Base-by-base conservation (phyloP, 2,329 filamentous ascomycete genomes). In the Colletotrichum paranaense region DNA sequence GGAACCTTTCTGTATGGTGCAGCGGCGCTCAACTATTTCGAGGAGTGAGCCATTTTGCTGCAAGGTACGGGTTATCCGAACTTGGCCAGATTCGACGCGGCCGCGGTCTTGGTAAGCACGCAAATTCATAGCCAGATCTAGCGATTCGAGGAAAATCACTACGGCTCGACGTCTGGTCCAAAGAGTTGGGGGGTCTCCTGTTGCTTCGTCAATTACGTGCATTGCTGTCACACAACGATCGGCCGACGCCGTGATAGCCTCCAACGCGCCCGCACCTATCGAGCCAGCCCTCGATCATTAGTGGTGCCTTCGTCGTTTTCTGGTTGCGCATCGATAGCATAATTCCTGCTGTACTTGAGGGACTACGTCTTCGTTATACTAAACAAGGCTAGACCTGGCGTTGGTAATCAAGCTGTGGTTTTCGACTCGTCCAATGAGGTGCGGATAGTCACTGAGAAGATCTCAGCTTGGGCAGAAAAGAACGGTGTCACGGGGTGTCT, bases 261-360 rank as follows among this genome's bases (percentile, higher is more conserved):
- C 59, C 19, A n/a, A 53, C 52, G 38, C 66, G 70, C 70, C 66
- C 70, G 70, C 70, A 69, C 66, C 60, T 64, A 58, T 24, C 30
- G n/a, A 52, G 16, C 28, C 68, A 67, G 68, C 55, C 62, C 46
- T 60, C 46, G 24, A 12, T 26, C 62, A 24, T 55, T 42, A 66
- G 55, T 56, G 56, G 62, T 46, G 62, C 62, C 32, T 67, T 63
- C 68, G 68, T 67, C 55, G 62, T 60, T 42, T 42, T 22, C 38
- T 42, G 56, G 35, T n/a, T 52, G 57, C n/a, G 38, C 22, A 56
- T 46, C 32, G 8, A 49, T 49, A 22, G 19, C 42, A n/a, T n/a
- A 8, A 22, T 49, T 49, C 5, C 42, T 49, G 42, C 8, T 49
- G 42, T 5, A 49, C 42, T 49, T 7, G 8, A 49, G 19, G 42